Percentiles rank a stretch among this genome's conserved stretches.
These are phyloP conservation scores for Citrullus mucosospermus DNA, from an alignment of 306 rosid species.

Conservation along the genomic window DNA sequence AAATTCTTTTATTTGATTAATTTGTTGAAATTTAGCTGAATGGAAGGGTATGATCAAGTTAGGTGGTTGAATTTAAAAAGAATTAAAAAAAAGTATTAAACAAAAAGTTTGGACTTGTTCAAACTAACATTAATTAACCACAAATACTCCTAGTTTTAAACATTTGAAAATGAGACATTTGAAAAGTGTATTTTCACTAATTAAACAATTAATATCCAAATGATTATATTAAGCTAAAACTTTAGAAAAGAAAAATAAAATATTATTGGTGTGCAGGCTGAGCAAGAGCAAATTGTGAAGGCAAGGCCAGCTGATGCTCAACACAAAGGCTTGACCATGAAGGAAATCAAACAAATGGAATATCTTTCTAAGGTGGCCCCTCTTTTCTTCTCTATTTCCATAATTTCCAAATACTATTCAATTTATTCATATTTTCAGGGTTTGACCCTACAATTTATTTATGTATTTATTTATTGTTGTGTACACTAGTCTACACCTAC, in stretches of 20 bases:
- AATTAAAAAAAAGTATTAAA: not conserved
- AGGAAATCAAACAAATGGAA: constrained; percentile 23
- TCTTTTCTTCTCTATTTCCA: not conserved
- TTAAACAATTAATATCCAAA: not conserved
- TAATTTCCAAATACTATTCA: not conserved
- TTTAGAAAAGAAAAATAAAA: not conserved
- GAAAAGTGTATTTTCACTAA: not conserved
- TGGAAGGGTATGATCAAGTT: not conserved
- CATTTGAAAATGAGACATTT: not conserved
- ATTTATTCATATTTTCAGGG: not conserved
- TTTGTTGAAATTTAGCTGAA: not conserved
- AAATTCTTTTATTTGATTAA: no score
- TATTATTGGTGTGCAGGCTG: constrained; percentile 4
- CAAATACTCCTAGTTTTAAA: not conserved
- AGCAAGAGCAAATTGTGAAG: constrained; percentile 17
- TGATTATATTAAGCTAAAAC: not conserved
- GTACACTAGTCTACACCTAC: no score
- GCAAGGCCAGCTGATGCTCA: constrained; percentile 8
- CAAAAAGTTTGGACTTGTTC: not conserved
- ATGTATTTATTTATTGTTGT: not conserved
- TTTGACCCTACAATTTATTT: not conserved
- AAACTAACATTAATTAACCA: not conserved
- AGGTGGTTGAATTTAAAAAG: no score
- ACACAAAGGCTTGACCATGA: constrained; percentile 12
- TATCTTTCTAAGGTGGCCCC: constrained; percentile 18